Evolutionary conservation across 352 stramenopile species (phyloP), one percentile per base, ranked within the genome.

Genomic region (Thalassiosira pacifica): DNA sequence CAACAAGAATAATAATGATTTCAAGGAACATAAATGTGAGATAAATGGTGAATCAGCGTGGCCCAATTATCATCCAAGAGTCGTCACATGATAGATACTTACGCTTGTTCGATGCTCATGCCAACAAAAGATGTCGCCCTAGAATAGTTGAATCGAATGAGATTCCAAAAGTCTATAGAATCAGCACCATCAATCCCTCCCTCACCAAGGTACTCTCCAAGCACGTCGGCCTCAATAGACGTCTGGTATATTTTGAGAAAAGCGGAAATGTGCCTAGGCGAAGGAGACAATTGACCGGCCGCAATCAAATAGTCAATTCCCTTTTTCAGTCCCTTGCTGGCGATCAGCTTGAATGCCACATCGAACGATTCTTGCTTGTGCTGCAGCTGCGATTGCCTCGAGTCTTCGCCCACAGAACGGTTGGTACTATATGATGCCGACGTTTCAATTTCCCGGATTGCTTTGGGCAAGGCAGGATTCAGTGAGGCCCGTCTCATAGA

Each of bases 201-300:
- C 86, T 99, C 97, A 40, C 97, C 97, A 24, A 99, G 88, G 78
- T 98, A 99, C 52, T 98, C 96, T 59, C 97, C 97, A 63, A 99
- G 97, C 68, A 97, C 93, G 26, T 80, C 77, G 67, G 97, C 93
- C 81, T 98, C 94, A 60, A 99, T 97, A 18, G 96, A 96, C 27
- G 97, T 92, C 76, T 98, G 94, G 79, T 99, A 97, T 68, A 99
- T 96, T 29, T 96, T 91, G 22, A 99, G 89, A 79, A 99, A 99
- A 2, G 94, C 97, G 6, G 97, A 96, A 73, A 99, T 96, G 55
- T 98, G 97, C 31, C 93, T 86, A 53, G 95, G 94, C 37, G 94
- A 95, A 53, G 94, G 88, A 42, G 90, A 94, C 11, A 97, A 84
- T 63, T 96, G 92, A 79, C 93, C 91, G 63, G 85, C 93, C 13